Percentiles rank a stretch among this genome's conserved stretches.
Conservation (phyloP, 2,329 filamentous ascomycete genomes). For the Penicillium rolfsii region DNA sequence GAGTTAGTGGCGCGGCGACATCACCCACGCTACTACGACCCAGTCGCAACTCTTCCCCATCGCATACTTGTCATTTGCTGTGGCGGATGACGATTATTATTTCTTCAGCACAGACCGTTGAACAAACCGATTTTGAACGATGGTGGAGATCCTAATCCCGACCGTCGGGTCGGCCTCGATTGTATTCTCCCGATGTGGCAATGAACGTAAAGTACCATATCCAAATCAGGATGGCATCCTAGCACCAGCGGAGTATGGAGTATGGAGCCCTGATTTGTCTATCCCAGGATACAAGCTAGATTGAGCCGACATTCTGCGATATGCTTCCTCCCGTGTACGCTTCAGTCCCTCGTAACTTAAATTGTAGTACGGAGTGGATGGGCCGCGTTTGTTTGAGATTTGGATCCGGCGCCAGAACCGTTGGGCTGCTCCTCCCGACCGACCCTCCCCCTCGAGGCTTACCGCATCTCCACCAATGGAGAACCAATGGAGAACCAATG, state of each 20-base stretch:
- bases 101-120: background rate
- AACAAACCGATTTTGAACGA: background rate
- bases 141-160: background rate
- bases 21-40: background rate
- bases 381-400: background rate
- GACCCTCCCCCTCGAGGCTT: constrained; percentile 2
- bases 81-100: background rate
- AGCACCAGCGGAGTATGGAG: background rate
- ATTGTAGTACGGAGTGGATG: background rate
- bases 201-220: background rate
- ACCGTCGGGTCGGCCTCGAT: background rate
- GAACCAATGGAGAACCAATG: background rate
- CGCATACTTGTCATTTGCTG: background rate
- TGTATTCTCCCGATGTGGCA: background rate
- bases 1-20: background rate
- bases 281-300: constrained; percentile 2
- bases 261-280: background rate
- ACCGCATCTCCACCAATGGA: background rate
- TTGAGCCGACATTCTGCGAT: background rate
- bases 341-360: constrained; percentile 15
- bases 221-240: background rate
- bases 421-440: background rate
- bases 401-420: background rate
- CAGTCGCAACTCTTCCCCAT: background rate
- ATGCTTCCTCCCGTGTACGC: constrained; percentile 3